These are phyloP conservation scores for Dendrostoma leiphaemia DNA, from an alignment of 2,329 filamentous ascomycete genomes.

Conservation along the genomic window DNA sequence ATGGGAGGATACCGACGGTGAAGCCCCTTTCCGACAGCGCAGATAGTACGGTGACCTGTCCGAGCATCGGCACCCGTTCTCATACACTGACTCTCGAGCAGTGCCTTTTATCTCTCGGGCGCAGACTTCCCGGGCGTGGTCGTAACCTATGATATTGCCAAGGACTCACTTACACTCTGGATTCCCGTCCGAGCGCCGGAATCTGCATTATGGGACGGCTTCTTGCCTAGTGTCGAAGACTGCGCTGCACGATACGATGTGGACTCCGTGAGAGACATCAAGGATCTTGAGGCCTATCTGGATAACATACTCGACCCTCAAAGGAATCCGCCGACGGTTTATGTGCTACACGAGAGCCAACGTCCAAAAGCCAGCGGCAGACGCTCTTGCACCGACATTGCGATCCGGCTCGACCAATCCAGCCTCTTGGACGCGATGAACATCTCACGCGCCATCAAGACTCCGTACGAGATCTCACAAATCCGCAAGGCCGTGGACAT, in stretches of 20 bases:
- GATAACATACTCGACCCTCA: conserved; percentile 40
- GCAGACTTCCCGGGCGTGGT: conserved; percentile 53
- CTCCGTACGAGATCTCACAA: conserved; percentile 78
- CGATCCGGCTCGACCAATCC: conserved; percentile 52
- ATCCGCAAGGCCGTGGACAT: conserved; percentile 80
- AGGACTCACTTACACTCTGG: conserved; percentile 68
- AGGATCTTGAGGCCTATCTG: conserved; percentile 48
- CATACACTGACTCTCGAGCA: conserved; percentile 24
- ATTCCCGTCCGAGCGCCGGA: conserved; percentile 66
- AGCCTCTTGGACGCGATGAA: conserved; percentile 78
- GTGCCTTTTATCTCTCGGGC: conserved; percentile 59
- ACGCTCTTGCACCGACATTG: conserved; percentile 29
- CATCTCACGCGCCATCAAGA: conserved; percentile 77
- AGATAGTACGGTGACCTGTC: conserved; percentile 47
- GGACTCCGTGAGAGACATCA: conserved; percentile 64
- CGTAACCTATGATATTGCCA: conserved; percentile 55
- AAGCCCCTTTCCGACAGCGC: conserved; percentile 53
- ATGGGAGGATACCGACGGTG: conserved; percentile 60
- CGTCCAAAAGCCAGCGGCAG: conserved; percentile 24
- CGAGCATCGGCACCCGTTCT: not conserved
- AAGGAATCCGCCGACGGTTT: conserved; percentile 35
- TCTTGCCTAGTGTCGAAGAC: conserved; percentile 58
- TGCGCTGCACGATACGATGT: conserved; percentile 64
- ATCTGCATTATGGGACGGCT: conserved; percentile 63
- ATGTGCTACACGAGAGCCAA: conserved; percentile 38